These are phyloP conservation scores for Spongospora subterranea DNA, from an alignment of 208 protist genomes.

Conservation along the genomic window DNA sequence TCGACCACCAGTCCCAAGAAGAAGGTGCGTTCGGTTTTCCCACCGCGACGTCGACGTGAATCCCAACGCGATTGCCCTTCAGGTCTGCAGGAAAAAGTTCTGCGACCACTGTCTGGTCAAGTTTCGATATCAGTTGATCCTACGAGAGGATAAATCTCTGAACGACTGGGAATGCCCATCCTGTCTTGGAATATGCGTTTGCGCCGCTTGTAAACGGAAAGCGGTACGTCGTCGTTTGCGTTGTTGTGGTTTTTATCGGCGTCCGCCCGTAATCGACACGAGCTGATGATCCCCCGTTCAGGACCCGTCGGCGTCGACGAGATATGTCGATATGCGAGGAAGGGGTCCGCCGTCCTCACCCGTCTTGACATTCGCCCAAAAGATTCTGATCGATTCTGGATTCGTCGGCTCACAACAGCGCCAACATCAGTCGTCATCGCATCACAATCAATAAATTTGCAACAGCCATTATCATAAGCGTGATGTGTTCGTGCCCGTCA, in stretches of 20 bases:
- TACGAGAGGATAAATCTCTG: constrained; percentile 6
- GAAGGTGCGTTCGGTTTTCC: not conserved
- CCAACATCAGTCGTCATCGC: too few relatives aligned
- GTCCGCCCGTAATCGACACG: too few relatives aligned
- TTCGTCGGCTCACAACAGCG: too few relatives aligned
- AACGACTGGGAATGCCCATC: constrained; percentile 58
- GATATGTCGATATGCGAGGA: too few relatives aligned
- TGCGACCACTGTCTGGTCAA: constrained; percentile 64
- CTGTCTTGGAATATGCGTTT: constrained; percentile 58
- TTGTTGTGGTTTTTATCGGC: too few relatives aligned
- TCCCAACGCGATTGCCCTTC: not conserved
- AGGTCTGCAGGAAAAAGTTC: constrained; percentile 60
- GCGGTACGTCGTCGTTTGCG: not conserved
- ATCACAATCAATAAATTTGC: too few relatives aligned
- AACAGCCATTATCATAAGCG: too few relatives aligned
- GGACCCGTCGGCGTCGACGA: too few relatives aligned
- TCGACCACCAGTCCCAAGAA: constrained; percentile 13
- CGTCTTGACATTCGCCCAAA: constrained; percentile 21
- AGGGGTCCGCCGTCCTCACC: not conserved
- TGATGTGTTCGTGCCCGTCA: too few relatives aligned
- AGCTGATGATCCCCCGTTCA: too few relatives aligned
- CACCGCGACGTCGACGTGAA: not conserved
- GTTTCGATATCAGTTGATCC: constrained; percentile 37
- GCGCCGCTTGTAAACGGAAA: constrained; percentile 59
- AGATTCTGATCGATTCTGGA: constrained; percentile 5